These are phyloP conservation scores for Fragaria ananassa DNA, from an alignment of 306 rosid genomes.

Conservation along the genomic window DNA sequence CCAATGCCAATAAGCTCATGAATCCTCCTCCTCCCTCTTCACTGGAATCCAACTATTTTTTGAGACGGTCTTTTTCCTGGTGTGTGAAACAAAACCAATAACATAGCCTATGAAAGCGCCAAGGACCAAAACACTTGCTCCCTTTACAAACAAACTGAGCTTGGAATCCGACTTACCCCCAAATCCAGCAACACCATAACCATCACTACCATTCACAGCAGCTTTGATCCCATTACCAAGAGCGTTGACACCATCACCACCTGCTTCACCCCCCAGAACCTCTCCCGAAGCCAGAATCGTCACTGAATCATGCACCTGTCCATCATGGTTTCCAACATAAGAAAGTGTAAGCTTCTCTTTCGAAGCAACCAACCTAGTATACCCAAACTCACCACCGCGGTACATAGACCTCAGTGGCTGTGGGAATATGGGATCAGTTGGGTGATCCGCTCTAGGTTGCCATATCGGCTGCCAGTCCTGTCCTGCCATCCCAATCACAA, in stretches of 20 bases:
- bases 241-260: not conserved
- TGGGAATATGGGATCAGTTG: conserved; percentile 64
- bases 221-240: conserved; percentile 5
- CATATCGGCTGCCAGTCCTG: conserved; percentile 91
- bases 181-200: conserved; percentile 22
- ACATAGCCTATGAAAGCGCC: conserved; percentile 79
- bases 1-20: not conserved
- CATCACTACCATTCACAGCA: not conserved
- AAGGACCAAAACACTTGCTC: conserved; percentile 58
- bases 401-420: conserved; percentile 69
- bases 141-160: conserved; percentile 54
- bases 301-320: conserved; percentile 62
- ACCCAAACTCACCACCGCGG: conserved; percentile 90
- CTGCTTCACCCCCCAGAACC: conserved; percentile 32
- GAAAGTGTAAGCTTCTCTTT: conserved; percentile 61
- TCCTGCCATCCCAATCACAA: conserved; percentile 87
- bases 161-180: conserved; percentile 30
- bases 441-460: conserved; percentile 69
- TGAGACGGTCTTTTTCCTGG: conserved; percentile 40
- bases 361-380: conserved; percentile 71
- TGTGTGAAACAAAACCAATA: conserved; percentile 56
- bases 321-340: conserved; percentile 76
- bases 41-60: conserved; percentile 57
- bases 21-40: conserved; percentile 54
- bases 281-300: conserved; percentile 67